phyloP scores from a whole-genome alignment of 176 grass and related monocot species.

The Bromus sterilis region DNA sequence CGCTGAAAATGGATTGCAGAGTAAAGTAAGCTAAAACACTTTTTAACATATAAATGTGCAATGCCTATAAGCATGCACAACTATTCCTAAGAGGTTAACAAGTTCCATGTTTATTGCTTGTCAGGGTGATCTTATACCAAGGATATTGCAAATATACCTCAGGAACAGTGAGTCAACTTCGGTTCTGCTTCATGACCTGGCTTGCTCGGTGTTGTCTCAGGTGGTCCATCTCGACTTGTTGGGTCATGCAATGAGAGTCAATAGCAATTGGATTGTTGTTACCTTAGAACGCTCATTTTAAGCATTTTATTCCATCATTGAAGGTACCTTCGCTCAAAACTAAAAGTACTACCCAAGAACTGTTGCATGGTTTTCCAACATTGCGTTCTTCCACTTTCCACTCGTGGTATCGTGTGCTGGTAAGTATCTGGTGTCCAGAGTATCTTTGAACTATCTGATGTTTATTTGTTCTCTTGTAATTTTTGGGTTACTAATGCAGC shows the following conservation, averaged over 20 bases:
- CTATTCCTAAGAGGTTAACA: conserved; percentile 16
- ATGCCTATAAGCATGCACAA: neutral
- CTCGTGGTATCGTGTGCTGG: conserved; percentile 75
- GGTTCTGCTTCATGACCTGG: conserved; percentile 58
- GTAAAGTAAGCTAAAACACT: conserved; percentile 55
- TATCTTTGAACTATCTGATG: neutral
- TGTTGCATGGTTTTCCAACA: conserved; percentile 38
- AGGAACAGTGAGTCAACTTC: conserved; percentile 67
- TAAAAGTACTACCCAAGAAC: conserved; percentile 41
- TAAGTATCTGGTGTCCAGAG: conserved; percentile 37
- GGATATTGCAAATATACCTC: conserved; percentile 79
- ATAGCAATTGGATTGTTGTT: neutral
- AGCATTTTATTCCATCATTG: conserved; percentile 27
- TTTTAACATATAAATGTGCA: neutral
- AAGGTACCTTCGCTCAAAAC: conserved; percentile 45
- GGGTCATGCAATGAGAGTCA: conserved; percentile 1
- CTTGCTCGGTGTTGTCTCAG: conserved; percentile 27
- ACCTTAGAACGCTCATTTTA: neutral
- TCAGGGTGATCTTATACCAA: conserved; percentile 72
- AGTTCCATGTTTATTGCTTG: conserved; percentile 2
- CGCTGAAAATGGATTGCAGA: conserved; percentile 48
- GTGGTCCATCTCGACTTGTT: conserved; percentile 29
- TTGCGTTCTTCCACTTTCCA: conserved; percentile 56
- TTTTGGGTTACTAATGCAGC: conserved; percentile 49
- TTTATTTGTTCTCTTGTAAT: neutral